phyloP scores from a whole-genome alignment of 2,329 filamentous ascomycete genomes.

The Fusarium cicatricum region DNA sequence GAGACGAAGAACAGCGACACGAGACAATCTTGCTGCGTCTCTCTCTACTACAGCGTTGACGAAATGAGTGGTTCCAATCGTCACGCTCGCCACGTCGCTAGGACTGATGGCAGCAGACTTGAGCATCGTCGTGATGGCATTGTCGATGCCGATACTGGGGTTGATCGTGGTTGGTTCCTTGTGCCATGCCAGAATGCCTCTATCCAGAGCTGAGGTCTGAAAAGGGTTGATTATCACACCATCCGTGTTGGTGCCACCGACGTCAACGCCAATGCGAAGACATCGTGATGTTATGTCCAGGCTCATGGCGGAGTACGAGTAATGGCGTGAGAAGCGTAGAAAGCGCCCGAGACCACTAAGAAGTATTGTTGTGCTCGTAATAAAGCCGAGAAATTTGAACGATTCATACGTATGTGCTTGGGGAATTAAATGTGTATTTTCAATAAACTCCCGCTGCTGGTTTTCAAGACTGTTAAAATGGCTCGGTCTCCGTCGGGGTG shows the following conservation, averaged over 20 bases:
- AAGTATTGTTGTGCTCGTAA: no score
- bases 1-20: constrained; percentile 63
- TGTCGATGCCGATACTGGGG: constrained; percentile 56
- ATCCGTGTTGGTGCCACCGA: constrained; percentile 63
- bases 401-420: background rate
- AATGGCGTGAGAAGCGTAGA: no score
- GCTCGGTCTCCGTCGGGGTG: constrained; percentile 7
- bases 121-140: constrained; percentile 56
- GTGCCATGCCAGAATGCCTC: constrained; percentile 58
- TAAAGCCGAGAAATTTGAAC: no score
- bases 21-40: constrained; percentile 56
- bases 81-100: constrained; percentile 55
- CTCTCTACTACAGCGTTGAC: constrained; percentile 66
- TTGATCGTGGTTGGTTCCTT: constrained; percentile 59
- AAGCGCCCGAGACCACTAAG: no score
- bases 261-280: constrained; percentile 56
- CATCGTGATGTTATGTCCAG: constrained; percentile 14
- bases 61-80: constrained; percentile 66
- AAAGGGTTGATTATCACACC: constrained; percentile 59
- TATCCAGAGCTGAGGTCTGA: constrained; percentile 45
- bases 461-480: background rate
- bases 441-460: background rate
- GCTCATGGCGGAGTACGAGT: constrained; percentile 13
- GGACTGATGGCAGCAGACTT: constrained; percentile 44
- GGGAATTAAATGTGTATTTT: background rate